Base-by-base conservation (phyloP, 805 yeast genomes). In the Isabelozyma heimii region DNA sequence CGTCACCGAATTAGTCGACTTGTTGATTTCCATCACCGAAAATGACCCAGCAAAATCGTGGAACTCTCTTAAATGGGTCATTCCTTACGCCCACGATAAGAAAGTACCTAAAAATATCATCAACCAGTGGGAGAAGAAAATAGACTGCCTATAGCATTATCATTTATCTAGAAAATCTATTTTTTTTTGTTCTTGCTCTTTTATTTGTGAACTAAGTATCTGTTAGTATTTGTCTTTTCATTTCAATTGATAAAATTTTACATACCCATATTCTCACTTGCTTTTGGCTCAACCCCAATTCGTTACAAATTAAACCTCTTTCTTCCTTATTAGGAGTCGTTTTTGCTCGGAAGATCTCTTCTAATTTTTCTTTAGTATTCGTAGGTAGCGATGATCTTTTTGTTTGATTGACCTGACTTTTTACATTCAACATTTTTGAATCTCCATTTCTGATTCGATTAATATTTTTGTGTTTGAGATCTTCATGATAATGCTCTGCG, bases 221-320 rank as follows among this genome's bases (percentile, higher is more conserved):
- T 48, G 58, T 54, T 20, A 41, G 12, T 9, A 8, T 17, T n/a
- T 20, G n/a, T 9, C 8, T 28, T 28, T 10, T 13, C 3, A 14
- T 8, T 8, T 10, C 24, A 20, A 6, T 20, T n/a, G 9, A 26
- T n/a, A 8, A 9, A 7, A 43, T 8, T 30, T 47, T 5, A 62
- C 67, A 37, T 58, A 63, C 68, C 73, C 73, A 67, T 2, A 65
- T 67, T 8, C 72, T 54, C 2, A 68, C 69, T 50, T 67, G 71
- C 4, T 58, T 46, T 1, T 62, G 57, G 1, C 64, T 53, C 7
- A 66, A 43, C 1, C 60, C 61, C 45, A 65, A 61, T 43, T 55
- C 59, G 17, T 60, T 56, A 1, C 70, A 69, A 16, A 68, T 60
- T 5, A 58, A 33, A 20, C 56, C 54, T 20, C 70, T 52, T 24